A percentile compares a stretch with the other conserved stretches of the same genome.
Evolutionary conservation across 2,329 filamentous ascomycete species (phyloP).

Genomic region (Aspergillus aculeatinus): DNA sequence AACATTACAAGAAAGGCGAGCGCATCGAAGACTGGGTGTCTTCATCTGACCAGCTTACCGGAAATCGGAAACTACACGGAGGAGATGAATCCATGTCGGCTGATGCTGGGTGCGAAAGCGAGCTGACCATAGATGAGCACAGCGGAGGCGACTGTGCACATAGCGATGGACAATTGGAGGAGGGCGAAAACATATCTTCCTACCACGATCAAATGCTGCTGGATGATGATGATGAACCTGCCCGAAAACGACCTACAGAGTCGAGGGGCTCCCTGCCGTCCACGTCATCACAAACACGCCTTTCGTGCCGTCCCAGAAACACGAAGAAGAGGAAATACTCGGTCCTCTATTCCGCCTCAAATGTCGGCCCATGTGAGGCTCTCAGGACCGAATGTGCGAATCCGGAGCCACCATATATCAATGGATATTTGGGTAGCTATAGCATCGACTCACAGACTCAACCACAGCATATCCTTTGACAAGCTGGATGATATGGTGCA

Average conservation of each 20-base stretch:
- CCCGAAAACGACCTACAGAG: neutral
- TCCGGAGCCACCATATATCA: conserved; percentile 13
- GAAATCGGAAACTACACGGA: conserved; percentile 17
- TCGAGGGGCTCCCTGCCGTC: neutral
- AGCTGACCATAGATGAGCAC: conserved; percentile 9
- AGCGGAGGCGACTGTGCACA: conserved; percentile 16
- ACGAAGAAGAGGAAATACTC: conserved; percentile 18
- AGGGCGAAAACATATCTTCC: neutral
- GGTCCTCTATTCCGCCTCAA: neutral
- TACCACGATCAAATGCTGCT: conserved; percentile 10
- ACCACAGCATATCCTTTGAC: neutral
- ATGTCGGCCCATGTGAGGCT: neutral
- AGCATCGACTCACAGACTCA: neutral
- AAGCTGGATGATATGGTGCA: neutral
- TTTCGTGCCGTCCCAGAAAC: neutral
- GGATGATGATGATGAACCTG: conserved; percentile 1
- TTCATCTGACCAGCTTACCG: conserved; percentile 25
- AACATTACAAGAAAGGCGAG: conserved; percentile 44
- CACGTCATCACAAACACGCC: neutral
- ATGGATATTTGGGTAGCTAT: neutral
- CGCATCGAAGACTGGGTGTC: conserved; percentile 36
- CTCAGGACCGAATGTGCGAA: neutral
- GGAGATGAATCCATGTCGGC: neutral
- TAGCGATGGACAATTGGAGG: conserved; percentile 10
- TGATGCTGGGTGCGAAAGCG: conserved; percentile 5